Evolutionary conservation across 805 yeast species (phyloP).

Genomic region (Sungouiozyma intestinalis): DNA sequence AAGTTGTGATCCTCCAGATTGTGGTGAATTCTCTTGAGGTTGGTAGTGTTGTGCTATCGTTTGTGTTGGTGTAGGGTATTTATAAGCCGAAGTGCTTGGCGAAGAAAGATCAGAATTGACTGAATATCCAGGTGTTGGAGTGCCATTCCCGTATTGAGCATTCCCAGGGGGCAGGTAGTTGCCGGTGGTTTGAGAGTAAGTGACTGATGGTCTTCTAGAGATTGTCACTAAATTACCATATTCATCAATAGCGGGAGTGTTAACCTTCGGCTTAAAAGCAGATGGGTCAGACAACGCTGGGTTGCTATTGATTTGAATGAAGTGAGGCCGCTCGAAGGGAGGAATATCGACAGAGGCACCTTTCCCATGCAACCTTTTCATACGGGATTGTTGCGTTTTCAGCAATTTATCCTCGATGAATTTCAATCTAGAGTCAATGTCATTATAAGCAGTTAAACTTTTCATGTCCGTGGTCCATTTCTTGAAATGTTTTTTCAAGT

Average conservation of each 20-base stretch:
- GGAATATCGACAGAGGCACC: neutral
- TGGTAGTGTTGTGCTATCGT: neutral
- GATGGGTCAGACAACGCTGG: neutral
- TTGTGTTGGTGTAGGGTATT: conserved; percentile 1
- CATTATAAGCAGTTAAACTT: conserved; percentile 39
- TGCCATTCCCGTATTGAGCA: neutral
- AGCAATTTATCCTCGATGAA: conserved; percentile 31
- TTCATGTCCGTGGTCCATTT: conserved; percentile 48
- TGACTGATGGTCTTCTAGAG: conserved; percentile 14
- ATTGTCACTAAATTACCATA: conserved; percentile 29
- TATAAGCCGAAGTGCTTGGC: conserved; percentile 2
- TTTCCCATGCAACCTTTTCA: neutral
- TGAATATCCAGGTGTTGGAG: conserved; percentile 7
- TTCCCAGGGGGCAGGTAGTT: neutral
- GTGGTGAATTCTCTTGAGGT: neutral
- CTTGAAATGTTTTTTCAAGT: conserved; percentile 32
- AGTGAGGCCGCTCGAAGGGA: neutral
- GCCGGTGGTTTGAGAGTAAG: neutral
- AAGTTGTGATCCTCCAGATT: neutral
- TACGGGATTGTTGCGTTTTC: conserved; percentile 12
- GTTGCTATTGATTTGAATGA: neutral
- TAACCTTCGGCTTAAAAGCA: conserved; percentile 14
- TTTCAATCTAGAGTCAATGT: conserved; percentile 40
- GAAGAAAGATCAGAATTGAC: conserved; percentile 4
- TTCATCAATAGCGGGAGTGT: conserved; percentile 31